These are phyloP conservation scores for Musa acuminata DNA, from an alignment of 176 grass and related monocot species.

Conservation along the genomic window DNA sequence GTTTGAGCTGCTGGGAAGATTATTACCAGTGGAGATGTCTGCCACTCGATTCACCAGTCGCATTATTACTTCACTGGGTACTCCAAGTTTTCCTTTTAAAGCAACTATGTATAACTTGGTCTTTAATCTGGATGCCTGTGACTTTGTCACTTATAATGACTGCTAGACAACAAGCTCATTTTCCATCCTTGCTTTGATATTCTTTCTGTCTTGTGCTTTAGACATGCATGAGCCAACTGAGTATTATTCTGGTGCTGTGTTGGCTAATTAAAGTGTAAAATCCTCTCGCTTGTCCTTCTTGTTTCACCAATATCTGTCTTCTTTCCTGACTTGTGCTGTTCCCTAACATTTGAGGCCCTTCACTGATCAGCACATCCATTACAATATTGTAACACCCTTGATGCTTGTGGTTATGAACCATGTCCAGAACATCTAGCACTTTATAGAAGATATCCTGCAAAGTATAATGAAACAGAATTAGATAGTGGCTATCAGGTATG, in stretches of 20 bases:
- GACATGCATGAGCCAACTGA: background rate
- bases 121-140: background rate
- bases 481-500: too few species aligned
- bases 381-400: background rate
- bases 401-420: background rate
- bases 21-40: slow-evolving; percentile 86
- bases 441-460: background rate
- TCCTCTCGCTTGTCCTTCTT: background rate
- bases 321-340: background rate
- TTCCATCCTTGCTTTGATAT: background rate
- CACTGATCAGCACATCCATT: background rate
- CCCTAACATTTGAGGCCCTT: background rate
- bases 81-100: slow-evolving; percentile 6
- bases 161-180: background rate
- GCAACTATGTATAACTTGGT: background rate
- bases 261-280: background rate
- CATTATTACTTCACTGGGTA: slow-evolving; percentile 89
- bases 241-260: background rate
- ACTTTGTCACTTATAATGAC: background rate
- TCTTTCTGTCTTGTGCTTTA: background rate
- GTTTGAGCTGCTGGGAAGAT: slow-evolving; percentile 65
- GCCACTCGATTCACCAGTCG: slow-evolving; percentile 74
- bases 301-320: background rate
- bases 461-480: background rate
- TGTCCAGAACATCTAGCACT: too few species aligned